Evolutionary conservation across 139 green algal genomes (phyloP).

Genomic region (Pleodorina starrii): DNA sequence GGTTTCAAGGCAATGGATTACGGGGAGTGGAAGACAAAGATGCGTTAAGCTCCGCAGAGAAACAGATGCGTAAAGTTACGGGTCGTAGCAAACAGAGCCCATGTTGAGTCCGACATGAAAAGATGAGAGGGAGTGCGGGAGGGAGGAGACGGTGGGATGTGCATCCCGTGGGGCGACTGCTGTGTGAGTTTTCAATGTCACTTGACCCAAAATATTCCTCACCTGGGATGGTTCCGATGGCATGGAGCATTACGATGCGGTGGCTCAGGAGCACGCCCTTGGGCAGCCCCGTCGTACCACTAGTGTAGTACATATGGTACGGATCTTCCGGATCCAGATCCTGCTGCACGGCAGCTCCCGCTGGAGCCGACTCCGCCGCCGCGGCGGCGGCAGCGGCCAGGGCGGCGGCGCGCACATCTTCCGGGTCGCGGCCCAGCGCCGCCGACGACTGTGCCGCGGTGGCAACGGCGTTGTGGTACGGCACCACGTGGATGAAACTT

Average conservation of each 20-base stretch:
- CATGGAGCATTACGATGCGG: conserved; percentile 80
- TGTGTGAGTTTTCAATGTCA: too few relatives aligned
- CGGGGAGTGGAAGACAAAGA: too few relatives aligned
- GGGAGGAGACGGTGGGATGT: too few relatives aligned
- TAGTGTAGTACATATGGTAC: conserved; percentile 86
- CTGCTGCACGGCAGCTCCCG: too few relatives aligned
- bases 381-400: not conserved
- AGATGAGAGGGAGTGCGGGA: too few relatives aligned
- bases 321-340: conserved; percentile 30
- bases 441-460: not conserved
- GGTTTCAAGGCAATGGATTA: too few relatives aligned
- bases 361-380: not conserved
- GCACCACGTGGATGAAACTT: not conserved
- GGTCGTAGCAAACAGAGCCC: too few relatives aligned
- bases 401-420: not conserved
- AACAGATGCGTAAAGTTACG: too few relatives aligned
- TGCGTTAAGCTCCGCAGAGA: too few relatives aligned
- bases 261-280: conserved; percentile 92
- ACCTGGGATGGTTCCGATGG: conserved; percentile 81
- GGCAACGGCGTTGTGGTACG: not conserved
- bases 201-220: too few relatives aligned
- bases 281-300: conserved; percentile 87
- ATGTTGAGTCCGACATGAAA: too few relatives aligned
- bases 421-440: not conserved
- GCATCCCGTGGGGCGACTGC: too few relatives aligned